Evolutionary conservation across 73 alveolate genomes (phyloP).

Genomic region (Paraurostyla sp.): DNA sequence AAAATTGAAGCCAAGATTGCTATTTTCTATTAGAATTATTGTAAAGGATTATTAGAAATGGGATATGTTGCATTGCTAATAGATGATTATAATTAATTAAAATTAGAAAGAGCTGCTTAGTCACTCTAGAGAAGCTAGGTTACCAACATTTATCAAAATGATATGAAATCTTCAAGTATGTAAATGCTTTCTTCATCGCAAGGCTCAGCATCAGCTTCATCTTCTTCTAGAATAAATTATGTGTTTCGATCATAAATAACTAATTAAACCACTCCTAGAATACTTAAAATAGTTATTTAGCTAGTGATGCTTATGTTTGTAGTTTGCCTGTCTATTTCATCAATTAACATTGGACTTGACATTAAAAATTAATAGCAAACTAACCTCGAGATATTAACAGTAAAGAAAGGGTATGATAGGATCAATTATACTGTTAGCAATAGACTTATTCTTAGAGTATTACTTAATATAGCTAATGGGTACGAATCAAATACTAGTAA

Average conservation of each 20-base stretch:
- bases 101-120: too few relatives aligned
- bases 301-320: background rate
- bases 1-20: background rate
- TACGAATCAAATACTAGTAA: slow-evolving; percentile 22
- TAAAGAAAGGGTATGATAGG: slow-evolving; percentile 15
- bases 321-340: background rate
- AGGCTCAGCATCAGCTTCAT: background rate
- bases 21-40: background rate
- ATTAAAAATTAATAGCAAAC: background rate
- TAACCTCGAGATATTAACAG: background rate
- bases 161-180: background rate
- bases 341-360: slow-evolving; percentile 11
- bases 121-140: too few relatives aligned
- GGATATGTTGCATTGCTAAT: background rate
- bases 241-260: too few relatives aligned
- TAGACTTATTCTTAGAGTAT: slow-evolving; percentile 5
- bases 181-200: slow-evolving; percentile 16
- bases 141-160: too few relatives aligned
- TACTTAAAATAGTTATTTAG: background rate
- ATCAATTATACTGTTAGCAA: slow-evolving; percentile 1
- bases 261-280: slow-evolving; percentile 51
- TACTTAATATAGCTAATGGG: slow-evolving; percentile 43
- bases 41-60: background rate
- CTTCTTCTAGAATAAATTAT: background rate
- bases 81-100: background rate